Base-by-base conservation (phyloP, 1,284 basidiomycete species). In the Microbotryomycetes sp. region DNA sequence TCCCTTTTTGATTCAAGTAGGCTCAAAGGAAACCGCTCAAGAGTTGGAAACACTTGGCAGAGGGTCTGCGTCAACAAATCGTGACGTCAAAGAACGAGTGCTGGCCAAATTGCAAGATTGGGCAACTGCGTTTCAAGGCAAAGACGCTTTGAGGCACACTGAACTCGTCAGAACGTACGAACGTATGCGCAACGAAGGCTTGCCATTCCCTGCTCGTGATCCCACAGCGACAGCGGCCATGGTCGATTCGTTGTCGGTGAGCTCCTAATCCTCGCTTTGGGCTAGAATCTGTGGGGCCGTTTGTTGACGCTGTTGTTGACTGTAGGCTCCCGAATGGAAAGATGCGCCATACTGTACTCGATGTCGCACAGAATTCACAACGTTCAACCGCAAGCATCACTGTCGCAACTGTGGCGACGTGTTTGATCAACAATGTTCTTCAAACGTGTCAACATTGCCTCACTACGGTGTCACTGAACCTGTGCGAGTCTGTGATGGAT, bases 361-460 rank as follows among this genome's bases (percentile, higher is more conserved):
- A 26, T 99, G 96, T 76, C 84, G 96, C 23, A 86, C 88, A 0
- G 77, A 88, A 0, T 99, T 99, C 78, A 86, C 87, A 1, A 94
- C 97, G 72, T 97, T 93, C 47, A 97, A 97, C 74, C 85, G 96
- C 62, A 97, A 97, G 75, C 96, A 98, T 74, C 96, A 99, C 75
- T 99, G 96, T 76, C 84, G 96, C 7, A 97, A 97, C 76, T 99
- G 96, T 76, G 96, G 96, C 9, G 86, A 89, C 72, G 91, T 98
- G 22, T 98, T 97, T 73, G 93, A 97, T 77, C 91, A 94, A 64
- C 82, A 86, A 58, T 99, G 96, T 76, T 93, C 92, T 1, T 86
- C 87, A 46, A 89, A 92, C 76, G 81, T 81, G 2, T 84, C 92
- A 77, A 78, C 91, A 0, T 80, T 98, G 15, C 93, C 96, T 1